Base-by-base conservation (phyloP, 805 yeast species). In the Lachancea waltii region DNA sequence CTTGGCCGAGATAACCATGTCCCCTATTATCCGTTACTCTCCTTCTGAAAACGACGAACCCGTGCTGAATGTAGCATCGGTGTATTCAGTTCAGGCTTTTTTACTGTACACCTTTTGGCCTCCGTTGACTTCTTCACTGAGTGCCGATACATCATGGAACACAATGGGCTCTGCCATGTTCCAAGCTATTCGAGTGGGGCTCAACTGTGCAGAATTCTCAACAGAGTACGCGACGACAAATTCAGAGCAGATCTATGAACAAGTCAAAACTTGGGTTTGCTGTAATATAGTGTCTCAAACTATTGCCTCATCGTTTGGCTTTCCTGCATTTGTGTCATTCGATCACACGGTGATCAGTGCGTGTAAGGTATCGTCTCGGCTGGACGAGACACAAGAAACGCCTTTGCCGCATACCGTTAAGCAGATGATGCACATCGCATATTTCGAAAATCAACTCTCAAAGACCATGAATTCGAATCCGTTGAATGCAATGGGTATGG, bases 71-170 rank as follows among this genome's bases (percentile, higher is more conserved):
- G 90, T 87, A 2, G 85, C 95, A 4, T 81, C 95, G 16, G 96
- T 90, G 0, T 90, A 81, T 55, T 83, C 95, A 0, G 97, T 90
- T 0, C 98, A 90, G 58, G 97, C 97, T 0, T 81, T 90, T 46
- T 63, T 90, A 19, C 65, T 90, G 2, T 86, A 84, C 60, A 81
- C 97, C 0, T 77, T 81, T 57, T 90, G 97, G 98, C 97, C 97
- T 0, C 96, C 97, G 3, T 71, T 89, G 26, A 85, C 96, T 0
- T 86, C 97, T 0, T 87, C 97, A 0, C 69, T 92, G 33, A 84
- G 94, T 60, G 95, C 97, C 0, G 97, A 92, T 56, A 82, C 95
- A 6, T 82, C 95, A 3, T 90, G 97, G 95, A 85, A 84, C 56
- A 85, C 97, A 1, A 81, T 86, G 16, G 97, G 97, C 0, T 79